Evolutionary conservation across 345 rosid species (phyloP).

Genomic region (Microthlaspi erraticum): DNA sequence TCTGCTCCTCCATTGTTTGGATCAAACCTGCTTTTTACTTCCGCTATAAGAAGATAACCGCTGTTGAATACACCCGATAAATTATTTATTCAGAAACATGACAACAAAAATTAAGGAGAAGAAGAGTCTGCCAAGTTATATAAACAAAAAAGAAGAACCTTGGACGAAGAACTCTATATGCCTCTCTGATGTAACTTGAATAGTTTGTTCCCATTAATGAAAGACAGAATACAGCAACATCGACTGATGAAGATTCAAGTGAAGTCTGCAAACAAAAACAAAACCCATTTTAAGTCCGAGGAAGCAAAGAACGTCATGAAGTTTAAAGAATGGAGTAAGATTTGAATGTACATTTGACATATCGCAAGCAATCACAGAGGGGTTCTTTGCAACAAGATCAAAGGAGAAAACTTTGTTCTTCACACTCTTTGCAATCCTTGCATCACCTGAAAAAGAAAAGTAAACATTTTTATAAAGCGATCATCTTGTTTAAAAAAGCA

Average conservation of each 20-base stretch:
- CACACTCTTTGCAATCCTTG: slow-evolving; percentile 76
- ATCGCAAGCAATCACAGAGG: slow-evolving; percentile 86
- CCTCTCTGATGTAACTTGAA: slow-evolving; percentile 75
- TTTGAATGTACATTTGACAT: slow-evolving; percentile 72
- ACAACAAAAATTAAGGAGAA: not conserved
- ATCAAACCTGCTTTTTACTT: slow-evolving; percentile 94
- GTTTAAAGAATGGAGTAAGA: not conserved
- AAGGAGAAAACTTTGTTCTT: slow-evolving; percentile 92
- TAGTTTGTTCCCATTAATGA: slow-evolving; percentile 95
- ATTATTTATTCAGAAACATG: not conserved
- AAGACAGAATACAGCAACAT: slow-evolving; percentile 91
- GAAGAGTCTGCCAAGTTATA: not conserved
- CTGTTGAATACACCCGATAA: slow-evolving; percentile 46
- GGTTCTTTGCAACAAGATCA: slow-evolving; percentile 84
- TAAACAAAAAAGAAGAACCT: slow-evolving; percentile 49
- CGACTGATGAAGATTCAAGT: slow-evolving; percentile 69
- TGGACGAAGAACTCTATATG: slow-evolving; percentile 87
- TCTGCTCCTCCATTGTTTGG: slow-evolving; percentile 92
- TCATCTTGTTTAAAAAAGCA: not conserved
- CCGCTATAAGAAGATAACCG: slow-evolving; percentile 97
- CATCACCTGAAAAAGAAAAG: slow-evolving; percentile 66
- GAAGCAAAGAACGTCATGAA: not conserved
- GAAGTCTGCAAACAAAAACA: slow-evolving; percentile 58
- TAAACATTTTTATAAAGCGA: not conserved
- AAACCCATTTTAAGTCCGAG: not conserved